phyloP scores from a whole-genome alignment of 2,329 filamentous ascomycete species.

The Xylariomycetidae sp. region DNA sequence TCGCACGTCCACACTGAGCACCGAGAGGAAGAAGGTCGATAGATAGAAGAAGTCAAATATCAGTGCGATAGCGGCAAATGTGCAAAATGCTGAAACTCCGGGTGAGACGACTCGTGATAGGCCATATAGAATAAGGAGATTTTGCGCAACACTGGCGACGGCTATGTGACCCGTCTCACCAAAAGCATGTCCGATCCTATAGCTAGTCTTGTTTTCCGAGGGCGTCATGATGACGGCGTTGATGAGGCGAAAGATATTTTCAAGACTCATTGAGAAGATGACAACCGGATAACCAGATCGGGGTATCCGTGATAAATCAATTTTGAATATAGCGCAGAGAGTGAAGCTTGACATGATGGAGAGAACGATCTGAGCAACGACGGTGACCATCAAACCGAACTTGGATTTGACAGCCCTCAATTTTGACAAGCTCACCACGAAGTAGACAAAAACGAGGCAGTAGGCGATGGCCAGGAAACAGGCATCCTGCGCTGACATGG shows the following conservation, averaged over 20 bases:
- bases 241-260: constrained; percentile 75
- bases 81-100: constrained; percentile 70
- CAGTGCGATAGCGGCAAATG: constrained; percentile 70
- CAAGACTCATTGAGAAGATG: constrained; percentile 71
- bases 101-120: constrained; percentile 65
- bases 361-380: constrained; percentile 64
- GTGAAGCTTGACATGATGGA: constrained; percentile 78
- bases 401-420: constrained; percentile 72
- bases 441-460: constrained; percentile 57
- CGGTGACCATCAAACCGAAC: constrained; percentile 66
- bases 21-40: constrained; percentile 74
- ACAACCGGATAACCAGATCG: constrained; percentile 71
- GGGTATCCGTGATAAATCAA: constrained; percentile 72
- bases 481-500: constrained; percentile 64
- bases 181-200: constrained; percentile 68
- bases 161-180: constrained; percentile 69
- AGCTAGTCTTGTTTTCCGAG: constrained; percentile 61
- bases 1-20: constrained; percentile 74
- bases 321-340: constrained; percentile 68
- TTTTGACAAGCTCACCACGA: constrained; percentile 62
- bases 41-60: constrained; percentile 75
- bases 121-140: constrained; percentile 60
- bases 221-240: constrained; percentile 72
- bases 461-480: constrained; percentile 63
- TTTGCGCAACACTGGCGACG: constrained; percentile 63